A percentile compares a stretch with the other conserved stretches of the same genome.
Evolutionary conservation across 2,329 filamentous ascomycete species (phyloP).

Genomic region (Bipolaris gigantea): DNA sequence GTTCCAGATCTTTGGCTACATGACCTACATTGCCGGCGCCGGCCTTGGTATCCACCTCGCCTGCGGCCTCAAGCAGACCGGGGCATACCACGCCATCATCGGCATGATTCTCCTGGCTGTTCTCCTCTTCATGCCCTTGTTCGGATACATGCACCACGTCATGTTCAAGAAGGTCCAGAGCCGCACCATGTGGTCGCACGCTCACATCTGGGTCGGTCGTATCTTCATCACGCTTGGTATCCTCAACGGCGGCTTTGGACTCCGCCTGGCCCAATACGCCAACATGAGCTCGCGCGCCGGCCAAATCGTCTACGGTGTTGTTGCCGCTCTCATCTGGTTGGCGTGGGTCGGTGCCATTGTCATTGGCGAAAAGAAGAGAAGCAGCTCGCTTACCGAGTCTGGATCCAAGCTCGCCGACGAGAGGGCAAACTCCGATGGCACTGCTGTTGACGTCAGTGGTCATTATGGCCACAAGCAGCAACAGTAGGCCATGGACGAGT

Average conservation of each 20-base stretch:
- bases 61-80: conserved; percentile 39
- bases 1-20: conserved; percentile 54
- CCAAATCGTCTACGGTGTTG: conserved; percentile 54
- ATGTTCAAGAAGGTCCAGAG: conserved; percentile 52
- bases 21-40: conserved; percentile 53
- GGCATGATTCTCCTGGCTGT: conserved; percentile 55
- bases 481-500: background rate
- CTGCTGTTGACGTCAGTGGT: conserved; percentile 11
- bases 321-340: conserved; percentile 53
- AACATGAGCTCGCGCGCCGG: conserved; percentile 35
- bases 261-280: conserved; percentile 49
- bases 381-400: background rate
- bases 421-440: conserved; percentile 2
- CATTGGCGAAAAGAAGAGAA: conserved; percentile 34
- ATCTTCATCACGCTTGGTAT: conserved; percentile 55
- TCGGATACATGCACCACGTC: conserved; percentile 57
- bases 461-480: conserved; percentile 20
- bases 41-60: conserved; percentile 57
- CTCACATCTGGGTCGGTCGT: conserved; percentile 60
- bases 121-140: conserved; percentile 58
- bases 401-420: conserved; percentile 20
- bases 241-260: conserved; percentile 60
- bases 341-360: conserved; percentile 35
- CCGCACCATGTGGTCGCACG: conserved; percentile 52
- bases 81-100: conserved; percentile 55